Conservation (phyloP, 352 stramenopile genomes). For the Globisporangium echinulatum region DNA sequence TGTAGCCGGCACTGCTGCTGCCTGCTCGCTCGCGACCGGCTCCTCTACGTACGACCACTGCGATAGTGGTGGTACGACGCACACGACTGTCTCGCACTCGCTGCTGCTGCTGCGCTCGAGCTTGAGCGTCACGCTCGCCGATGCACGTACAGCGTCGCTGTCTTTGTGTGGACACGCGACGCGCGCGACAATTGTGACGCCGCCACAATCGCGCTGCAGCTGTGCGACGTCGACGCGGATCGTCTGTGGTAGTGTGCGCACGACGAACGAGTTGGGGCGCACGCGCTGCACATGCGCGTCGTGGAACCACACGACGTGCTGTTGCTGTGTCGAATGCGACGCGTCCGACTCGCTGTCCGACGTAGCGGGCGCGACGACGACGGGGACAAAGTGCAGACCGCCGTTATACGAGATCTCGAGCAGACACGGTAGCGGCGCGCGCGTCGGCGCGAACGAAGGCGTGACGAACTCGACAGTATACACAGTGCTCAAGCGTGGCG, state of each 20-base stretch:
- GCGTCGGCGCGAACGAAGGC: constrained; percentile 16
- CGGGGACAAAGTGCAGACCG: constrained; percentile 31
- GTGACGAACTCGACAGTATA: constrained; percentile 21
- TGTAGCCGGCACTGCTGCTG: neutral
- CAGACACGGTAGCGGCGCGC: constrained; percentile 22
- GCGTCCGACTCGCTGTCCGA: neutral
- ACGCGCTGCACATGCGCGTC: constrained; percentile 28
- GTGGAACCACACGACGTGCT: constrained; percentile 40
- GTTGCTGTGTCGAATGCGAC: constrained; percentile 7
- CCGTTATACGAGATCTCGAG: constrained; percentile 61
- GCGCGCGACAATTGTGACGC: constrained; percentile 11
- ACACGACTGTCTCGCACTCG: constrained; percentile 20
- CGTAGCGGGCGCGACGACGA: constrained; percentile 16
- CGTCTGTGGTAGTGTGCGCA: constrained; percentile 22
- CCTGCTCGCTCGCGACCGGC: neutral
- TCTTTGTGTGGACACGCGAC: constrained; percentile 6
- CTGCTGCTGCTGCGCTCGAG: constrained; percentile 17
- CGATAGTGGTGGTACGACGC: constrained; percentile 28
- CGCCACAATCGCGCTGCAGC: constrained; percentile 9
- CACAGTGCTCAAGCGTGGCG: neutral
- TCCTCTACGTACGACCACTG: constrained; percentile 27
- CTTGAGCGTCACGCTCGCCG: constrained; percentile 14
- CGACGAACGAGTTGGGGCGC: constrained; percentile 51
- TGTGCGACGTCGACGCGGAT: constrained; percentile 38
- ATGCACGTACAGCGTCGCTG: constrained; percentile 7